Evolutionary conservation across 345 rosid genomes (phyloP).

Genomic region (Heritiera fomes): DNA sequence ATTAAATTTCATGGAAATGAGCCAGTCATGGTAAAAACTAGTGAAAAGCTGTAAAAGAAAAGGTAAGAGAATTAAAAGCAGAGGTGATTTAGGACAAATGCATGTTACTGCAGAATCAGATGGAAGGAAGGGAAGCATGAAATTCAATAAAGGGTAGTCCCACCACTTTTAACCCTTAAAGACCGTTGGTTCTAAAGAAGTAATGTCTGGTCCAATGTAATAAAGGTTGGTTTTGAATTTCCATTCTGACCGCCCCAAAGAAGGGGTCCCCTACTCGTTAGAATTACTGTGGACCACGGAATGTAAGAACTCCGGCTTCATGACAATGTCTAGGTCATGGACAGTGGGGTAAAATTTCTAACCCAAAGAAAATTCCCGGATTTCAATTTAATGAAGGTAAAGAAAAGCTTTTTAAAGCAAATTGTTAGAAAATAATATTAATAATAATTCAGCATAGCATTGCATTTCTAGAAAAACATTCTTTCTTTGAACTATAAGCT

Average conservation of each 20-base stretch:
- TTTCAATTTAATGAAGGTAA: not conserved
- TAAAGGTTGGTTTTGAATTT: conserved; percentile 28
- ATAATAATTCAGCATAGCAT: not conserved
- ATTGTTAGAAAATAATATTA: not conserved
- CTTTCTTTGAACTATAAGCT: not conserved
- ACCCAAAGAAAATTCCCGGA: not conserved
- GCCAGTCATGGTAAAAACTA: not conserved
- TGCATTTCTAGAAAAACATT: not conserved
- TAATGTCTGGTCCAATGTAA: conserved; percentile 20
- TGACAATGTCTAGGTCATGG: not conserved
- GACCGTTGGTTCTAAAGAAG: conserved; percentile 15
- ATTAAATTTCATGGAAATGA: not conserved
- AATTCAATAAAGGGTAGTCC: conserved; percentile 14
- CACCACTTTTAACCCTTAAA: conserved; percentile 9
- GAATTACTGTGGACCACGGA: conserved; percentile 25
- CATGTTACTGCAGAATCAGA: not conserved
- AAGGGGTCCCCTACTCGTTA: conserved; percentile 21
- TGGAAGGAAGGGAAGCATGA: not conserved
- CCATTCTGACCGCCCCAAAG: conserved; percentile 6
- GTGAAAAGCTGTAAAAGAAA: not conserved
- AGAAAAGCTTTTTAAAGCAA: not conserved
- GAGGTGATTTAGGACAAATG: not conserved
- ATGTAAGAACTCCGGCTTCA: not conserved
- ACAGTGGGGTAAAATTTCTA: not conserved
- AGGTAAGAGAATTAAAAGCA: not conserved